Base-by-base conservation (phyloP, 2,329 filamentous ascomycete species). In the Pseudofabraea citricarpa region DNA sequence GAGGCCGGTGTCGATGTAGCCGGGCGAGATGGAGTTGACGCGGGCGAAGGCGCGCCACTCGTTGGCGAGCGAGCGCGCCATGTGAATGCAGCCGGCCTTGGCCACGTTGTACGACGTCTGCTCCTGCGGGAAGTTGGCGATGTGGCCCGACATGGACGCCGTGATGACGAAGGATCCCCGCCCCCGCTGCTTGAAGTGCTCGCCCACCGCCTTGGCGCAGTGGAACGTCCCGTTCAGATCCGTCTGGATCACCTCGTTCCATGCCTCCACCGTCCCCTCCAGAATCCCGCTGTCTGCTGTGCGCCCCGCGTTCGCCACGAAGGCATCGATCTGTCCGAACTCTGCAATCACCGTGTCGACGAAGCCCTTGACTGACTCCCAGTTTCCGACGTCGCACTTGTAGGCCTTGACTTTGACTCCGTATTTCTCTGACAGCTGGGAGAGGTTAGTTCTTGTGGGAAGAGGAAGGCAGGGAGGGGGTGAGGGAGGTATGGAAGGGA, bases 41-140 rank as follows among this genome's bases (percentile, higher is more conserved):
- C 81, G 75, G 36, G 81, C 81, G 62, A 84, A 84, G 62, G 81
- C 79, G 46, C 78, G 70, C 81, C 81, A 85, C 64, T 85, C 81
- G 61, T 82, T 83, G 56, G 81, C 81, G 45, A 85, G 68, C 35
- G 78, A 82, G 48, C 68, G 68, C 40, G 79, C 77, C 54, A 83
- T 59, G 62, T 83, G 79, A 54, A 84, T 81, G 58, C 77, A 81
- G 48, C 79, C 80, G 31, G 81, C 79, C 71, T 85, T 85, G 51
- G 80, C 75, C 36, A 76, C 74, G 56, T 81, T 81, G 66, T 81
- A 81, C n/a, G 69, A 72, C 21, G 76, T 79, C 52, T 85, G 81
- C 64, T 83, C 79, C 64, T 84, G 81, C 21, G 81, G 72, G 59
- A 62, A 74, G 56, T 75, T 76, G 56, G 68, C 72, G 49, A 75